A percentile compares a stretch with the other conserved stretches of the same genome.
Conservation (phyloP, 371 early-diverging fungal genomes). For the Rhizopus sp. region DNA sequence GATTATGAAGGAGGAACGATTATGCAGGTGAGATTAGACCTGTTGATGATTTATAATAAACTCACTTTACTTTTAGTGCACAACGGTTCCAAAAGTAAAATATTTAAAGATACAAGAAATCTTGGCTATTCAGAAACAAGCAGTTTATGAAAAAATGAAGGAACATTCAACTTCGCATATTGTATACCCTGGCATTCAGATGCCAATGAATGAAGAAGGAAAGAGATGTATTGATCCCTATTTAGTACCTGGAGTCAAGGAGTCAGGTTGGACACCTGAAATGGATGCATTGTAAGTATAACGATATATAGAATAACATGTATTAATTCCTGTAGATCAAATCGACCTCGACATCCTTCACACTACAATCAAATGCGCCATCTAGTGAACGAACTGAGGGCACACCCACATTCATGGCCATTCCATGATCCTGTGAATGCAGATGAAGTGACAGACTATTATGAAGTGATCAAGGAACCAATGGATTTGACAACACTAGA, state of each 20-base stretch:
- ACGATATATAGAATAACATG: neutral
- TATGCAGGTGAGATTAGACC: constrained; percentile 71
- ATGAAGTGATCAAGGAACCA: constrained; percentile 94
- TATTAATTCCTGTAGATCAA: constrained; percentile 32
- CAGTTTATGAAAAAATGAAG: constrained; percentile 83
- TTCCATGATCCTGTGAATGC: constrained; percentile 96
- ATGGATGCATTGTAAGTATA: constrained; percentile 65
- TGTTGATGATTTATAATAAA: neutral
- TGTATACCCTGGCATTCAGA: constrained; percentile 77
- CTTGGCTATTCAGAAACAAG: constrained; percentile 69
- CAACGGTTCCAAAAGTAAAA: constrained; percentile 60
- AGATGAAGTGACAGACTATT: constrained; percentile 95
- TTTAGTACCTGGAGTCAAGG: constrained; percentile 76
- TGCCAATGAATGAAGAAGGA: constrained; percentile 63
- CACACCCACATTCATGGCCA: constrained; percentile 92
- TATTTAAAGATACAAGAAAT: constrained; percentile 61
- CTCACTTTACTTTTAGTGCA: constrained; percentile 34
- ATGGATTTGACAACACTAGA: constrained; percentile 85
- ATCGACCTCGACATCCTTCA: constrained; percentile 53
- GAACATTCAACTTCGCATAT: constrained; percentile 71
- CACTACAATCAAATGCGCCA: constrained; percentile 73
- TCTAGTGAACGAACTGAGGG: constrained; percentile 75
- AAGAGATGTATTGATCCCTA: constrained; percentile 53
- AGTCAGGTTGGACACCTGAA: constrained; percentile 92
- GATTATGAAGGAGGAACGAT: constrained; percentile 99